Evolutionary conservation across 169 alveolate species (phyloP).

Genomic region (Plasmodium yoelii): DNA sequence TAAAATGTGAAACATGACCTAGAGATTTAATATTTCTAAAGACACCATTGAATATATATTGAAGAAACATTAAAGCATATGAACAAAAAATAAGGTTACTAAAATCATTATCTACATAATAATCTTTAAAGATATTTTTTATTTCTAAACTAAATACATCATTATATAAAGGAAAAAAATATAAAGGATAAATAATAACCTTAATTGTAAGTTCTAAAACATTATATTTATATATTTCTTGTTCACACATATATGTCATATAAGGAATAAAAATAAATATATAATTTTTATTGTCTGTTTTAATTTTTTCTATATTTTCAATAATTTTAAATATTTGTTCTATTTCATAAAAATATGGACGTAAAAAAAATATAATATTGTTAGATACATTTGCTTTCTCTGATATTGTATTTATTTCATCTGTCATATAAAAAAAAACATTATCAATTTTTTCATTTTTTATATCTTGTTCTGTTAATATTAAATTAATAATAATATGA

Average conservation of each 20-base stretch:
- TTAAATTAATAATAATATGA: constrained; percentile 37
- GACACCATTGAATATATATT: constrained; percentile 49
- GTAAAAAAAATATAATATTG: constrained; percentile 41
- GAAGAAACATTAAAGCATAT: constrained; percentile 52
- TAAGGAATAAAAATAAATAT: constrained; percentile 53
- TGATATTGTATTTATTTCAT: constrained; percentile 18
- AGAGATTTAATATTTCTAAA: constrained; percentile 53
- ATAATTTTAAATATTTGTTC: constrained; percentile 41
- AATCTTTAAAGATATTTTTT: constrained; percentile 44
- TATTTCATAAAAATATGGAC: constrained; percentile 62
- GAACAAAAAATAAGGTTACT: constrained; percentile 44
- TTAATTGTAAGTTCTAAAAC: constrained; percentile 12
- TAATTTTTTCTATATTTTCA: constrained; percentile 45
- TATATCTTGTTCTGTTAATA: constrained; percentile 45
- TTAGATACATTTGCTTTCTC: background rate
- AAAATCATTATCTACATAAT: constrained; percentile 63
- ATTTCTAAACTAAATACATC: constrained; percentile 67
- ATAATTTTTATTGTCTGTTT: constrained; percentile 5
- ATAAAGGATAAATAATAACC: constrained; percentile 53
- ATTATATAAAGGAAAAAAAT: constrained; percentile 60
- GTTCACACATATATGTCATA: constrained; percentile 43
- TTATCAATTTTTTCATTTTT: constrained; percentile 46
- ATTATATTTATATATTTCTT: constrained; percentile 35
- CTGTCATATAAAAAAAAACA: constrained; percentile 2
- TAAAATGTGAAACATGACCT: constrained; percentile 29